Evolutionary conservation across 345 rosid species (phyloP).

Genomic region (Cardiospermum halicacabum): DNA sequence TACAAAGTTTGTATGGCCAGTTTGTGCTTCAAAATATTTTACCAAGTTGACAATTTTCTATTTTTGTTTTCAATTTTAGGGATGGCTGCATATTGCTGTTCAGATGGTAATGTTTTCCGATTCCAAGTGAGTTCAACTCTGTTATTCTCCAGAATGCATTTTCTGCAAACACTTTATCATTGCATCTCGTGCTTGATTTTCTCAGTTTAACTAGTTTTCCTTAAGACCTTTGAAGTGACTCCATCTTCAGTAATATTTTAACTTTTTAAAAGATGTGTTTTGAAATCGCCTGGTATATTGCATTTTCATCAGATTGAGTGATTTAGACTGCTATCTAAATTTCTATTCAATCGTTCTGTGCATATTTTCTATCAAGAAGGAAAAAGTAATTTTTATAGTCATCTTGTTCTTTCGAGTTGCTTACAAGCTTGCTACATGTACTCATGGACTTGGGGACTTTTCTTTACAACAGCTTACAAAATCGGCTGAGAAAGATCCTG

Average conservation of each 20-base stretch:
- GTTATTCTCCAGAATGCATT: background rate
- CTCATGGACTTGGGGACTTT: constrained; percentile 6
- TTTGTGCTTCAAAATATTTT: background rate
- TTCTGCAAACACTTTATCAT: background rate
- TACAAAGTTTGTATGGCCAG: background rate
- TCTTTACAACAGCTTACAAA: constrained; percentile 52
- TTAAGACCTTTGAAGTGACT: background rate
- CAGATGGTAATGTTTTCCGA: constrained; percentile 61
- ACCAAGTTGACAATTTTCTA: constrained; percentile 8
- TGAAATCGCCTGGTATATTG: background rate
- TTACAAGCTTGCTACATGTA: background rate
- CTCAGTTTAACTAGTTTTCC: background rate
- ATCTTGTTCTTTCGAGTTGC: background rate
- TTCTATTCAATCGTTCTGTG: background rate
- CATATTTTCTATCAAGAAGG: background rate
- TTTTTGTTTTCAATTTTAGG: constrained; percentile 36
- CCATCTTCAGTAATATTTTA: background rate
- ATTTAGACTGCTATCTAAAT: background rate
- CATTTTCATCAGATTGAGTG: background rate
- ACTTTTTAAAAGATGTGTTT: background rate
- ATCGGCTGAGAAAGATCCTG: constrained; percentile 63
- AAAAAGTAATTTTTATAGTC: background rate
- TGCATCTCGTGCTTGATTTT: background rate
- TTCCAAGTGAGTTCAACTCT: constrained; percentile 55
- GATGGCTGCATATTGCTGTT: constrained; percentile 77